Conservation (phyloP, 2,329 filamentous ascomycete genomes). For the Diaporthe vaccinii region DNA sequence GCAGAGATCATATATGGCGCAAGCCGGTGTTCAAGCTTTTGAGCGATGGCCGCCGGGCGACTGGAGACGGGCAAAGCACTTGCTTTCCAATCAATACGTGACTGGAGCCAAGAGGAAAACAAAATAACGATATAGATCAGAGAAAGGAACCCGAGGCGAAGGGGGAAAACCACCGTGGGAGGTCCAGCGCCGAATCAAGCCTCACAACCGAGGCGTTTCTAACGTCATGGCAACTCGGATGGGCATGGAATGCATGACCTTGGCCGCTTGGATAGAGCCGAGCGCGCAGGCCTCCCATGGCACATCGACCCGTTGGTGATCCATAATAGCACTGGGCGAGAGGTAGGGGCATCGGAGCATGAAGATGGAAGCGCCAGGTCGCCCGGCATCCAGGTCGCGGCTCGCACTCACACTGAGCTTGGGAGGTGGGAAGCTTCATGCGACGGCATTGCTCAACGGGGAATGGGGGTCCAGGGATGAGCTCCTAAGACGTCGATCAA, state of each 20-base stretch:
- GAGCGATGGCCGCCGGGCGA: constrained; percentile 11
- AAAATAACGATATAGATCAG: background rate
- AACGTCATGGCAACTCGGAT: constrained; percentile 15
- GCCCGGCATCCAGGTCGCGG: constrained; percentile 16
- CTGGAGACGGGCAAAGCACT: constrained; percentile 13
- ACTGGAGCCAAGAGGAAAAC: background rate
- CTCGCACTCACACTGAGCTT: constrained; percentile 14
- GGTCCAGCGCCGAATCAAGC: background rate
- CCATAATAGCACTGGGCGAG: constrained; percentile 6
- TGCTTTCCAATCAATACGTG: constrained; percentile 18
- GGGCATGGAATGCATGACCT: constrained; percentile 33
- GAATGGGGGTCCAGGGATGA: constrained; percentile 22
- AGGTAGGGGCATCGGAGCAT: constrained; percentile 26
- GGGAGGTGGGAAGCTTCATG: constrained; percentile 32
- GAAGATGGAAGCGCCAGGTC: constrained; percentile 24
- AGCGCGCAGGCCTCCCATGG: constrained; percentile 33
- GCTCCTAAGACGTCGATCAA: constrained; percentile 33
- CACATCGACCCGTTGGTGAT: constrained; percentile 1
- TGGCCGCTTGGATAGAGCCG: constrained; percentile 22
- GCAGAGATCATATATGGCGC: background rate
- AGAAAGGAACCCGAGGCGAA: constrained; percentile 23
- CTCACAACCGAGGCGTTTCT: background rate
- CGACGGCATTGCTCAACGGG: constrained; percentile 26
- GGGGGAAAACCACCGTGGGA: background rate
- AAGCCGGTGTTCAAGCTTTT: constrained; percentile 11